These are phyloP conservation scores for Vigna reflexopilosa DNA, from an alignment of 306 rosid species.

Conservation along the genomic window DNA sequence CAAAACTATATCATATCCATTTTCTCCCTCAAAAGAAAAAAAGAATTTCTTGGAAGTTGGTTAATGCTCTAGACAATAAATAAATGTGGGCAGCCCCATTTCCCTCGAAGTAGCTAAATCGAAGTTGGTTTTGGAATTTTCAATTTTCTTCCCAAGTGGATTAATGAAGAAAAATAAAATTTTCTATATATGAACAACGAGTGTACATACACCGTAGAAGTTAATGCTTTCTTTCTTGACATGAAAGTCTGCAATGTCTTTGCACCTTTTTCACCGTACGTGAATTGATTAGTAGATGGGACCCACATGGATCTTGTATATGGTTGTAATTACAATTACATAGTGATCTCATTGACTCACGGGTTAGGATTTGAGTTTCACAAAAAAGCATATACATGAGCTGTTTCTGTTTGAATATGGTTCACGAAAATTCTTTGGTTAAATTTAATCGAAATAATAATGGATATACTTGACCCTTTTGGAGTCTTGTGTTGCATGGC, in stretches of 20 bases:
- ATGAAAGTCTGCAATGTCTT: neutral
- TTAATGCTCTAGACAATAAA: slow-evolving; percentile 43
- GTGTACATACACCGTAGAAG: neutral
- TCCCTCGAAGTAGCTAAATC: slow-evolving; percentile 40
- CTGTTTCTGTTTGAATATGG: slow-evolving; percentile 19
- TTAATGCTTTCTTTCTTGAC: slow-evolving; percentile 17
- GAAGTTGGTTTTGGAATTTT: slow-evolving; percentile 31
- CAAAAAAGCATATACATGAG: slow-evolving; percentile 37
- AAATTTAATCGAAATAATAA: slow-evolving; percentile 26
- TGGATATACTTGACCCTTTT: slow-evolving; percentile 33
- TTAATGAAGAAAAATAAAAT: slow-evolving; percentile 10
- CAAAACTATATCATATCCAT: slow-evolving; percentile 44
- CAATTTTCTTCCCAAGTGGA: slow-evolving; percentile 35
- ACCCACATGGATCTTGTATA: slow-evolving; percentile 12
- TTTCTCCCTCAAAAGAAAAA: slow-evolving; percentile 52
- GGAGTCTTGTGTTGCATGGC: slow-evolving; percentile 32
- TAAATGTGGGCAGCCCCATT: slow-evolving; percentile 23
- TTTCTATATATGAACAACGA: neutral
- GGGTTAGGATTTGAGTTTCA: slow-evolving; percentile 27
- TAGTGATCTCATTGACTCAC: slow-evolving; percentile 39
- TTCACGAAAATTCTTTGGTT: slow-evolving; percentile 9
- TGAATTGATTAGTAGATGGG: neutral
- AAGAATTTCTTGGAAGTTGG: slow-evolving; percentile 69
- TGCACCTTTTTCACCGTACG: neutral
- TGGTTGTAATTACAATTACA: neutral